Evolutionary conservation across 192 early-diverging fungal genomes (phyloP), one percentile per base, ranked within the genome.

Genomic region (Backusella tuberculispora): DNA sequence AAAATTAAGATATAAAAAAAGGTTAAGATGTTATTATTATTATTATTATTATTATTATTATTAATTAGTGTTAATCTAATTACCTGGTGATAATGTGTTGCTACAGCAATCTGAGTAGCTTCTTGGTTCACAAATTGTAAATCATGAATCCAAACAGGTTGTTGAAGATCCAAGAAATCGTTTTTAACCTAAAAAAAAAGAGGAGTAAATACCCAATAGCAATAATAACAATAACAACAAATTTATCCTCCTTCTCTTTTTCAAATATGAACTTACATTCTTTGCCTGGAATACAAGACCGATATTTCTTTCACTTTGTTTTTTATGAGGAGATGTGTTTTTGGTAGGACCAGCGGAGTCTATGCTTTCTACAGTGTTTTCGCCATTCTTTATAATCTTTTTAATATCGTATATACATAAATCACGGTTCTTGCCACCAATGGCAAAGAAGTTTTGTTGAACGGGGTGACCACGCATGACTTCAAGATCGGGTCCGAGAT

Each of bases 131-230:
- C 56, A 76, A 93, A 98, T 78, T 88, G 85, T 38, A 97, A 72
- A 76, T 96, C 92, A 1, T 93, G 95, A 66, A 96, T 89, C 92
- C 95, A 96, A 14, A 98, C 90, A 6, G 94, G 94, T 45, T 94
- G 90, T 21, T 93, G 88, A 56, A 98, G 73, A 77, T 94, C 92
- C 50, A 98, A 81, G 69, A 85, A 83, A 67, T 97, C 95, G 75
- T 94, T 88, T 37, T 85, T 80, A 29, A 95, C 68, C 78, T 80
- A 68, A 72, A 41, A 19, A 9, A 13, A 17, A 17, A 50, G 0
- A 17, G 37, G 0, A 17, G 37, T 21, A 21, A 71, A 4, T 4
- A 66, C 13, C 48, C 19, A 34, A 19, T 26, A 60, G 24, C 0
- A 21, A 14, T 50, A 4, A 66, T 7, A 34, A 2, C 29, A 34